Base-by-base conservation (phyloP, 73 alveolate species). In the Urostyla sp. region DNA sequence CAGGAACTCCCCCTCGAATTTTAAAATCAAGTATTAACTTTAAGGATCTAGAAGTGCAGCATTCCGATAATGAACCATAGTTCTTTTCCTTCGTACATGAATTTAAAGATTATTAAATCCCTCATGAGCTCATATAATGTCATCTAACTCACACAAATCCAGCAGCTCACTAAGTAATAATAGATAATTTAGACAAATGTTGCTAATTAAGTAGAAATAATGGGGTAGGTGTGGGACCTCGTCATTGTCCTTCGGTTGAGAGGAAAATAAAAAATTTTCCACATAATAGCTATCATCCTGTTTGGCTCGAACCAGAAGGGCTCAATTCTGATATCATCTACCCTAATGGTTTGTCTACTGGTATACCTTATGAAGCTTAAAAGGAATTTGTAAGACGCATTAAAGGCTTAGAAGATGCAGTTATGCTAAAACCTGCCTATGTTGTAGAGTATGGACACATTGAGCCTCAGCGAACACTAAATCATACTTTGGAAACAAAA, bases 291-390 rank as follows among this genome's bases (percentile, higher is more conserved):
- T 61, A 73, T 57, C 96, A 89, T 44, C 55, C 46, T 27, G 80
- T 89, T 34, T 89, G 96, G 96, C 84, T 89, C 4, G 96, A 89
- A 55, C 89, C 89, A 5, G 96, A 89, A 67, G 96, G 96, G 6
- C 48, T 76, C 16, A 36, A 66, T 32, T 55, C 84, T 27, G 69
- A 75, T 44, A 30, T 89, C 5, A 66, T 89, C 34, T 89, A 89
- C 66, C 96, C 96, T 1, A 85, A 89, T 48, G 96, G 96, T 15
- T 46, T 89, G 28, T 46, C 57, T 31, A 77, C 92, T 18, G 80
- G 88, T 24, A 18, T 88, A 15, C 95, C 95, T 0, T 87, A 83
- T 26, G 84, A 74, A 16, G 83, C 84, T 10, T 63, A 88, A 67
- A 16, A 24, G 58, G 84, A 83, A 0, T 67, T 81, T 27, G 36